Evolutionary conservation across 2,329 filamentous ascomycete genomes (phyloP), one percentile per base, ranked within the genome.

Genomic region (Whalleya microplaca): DNA sequence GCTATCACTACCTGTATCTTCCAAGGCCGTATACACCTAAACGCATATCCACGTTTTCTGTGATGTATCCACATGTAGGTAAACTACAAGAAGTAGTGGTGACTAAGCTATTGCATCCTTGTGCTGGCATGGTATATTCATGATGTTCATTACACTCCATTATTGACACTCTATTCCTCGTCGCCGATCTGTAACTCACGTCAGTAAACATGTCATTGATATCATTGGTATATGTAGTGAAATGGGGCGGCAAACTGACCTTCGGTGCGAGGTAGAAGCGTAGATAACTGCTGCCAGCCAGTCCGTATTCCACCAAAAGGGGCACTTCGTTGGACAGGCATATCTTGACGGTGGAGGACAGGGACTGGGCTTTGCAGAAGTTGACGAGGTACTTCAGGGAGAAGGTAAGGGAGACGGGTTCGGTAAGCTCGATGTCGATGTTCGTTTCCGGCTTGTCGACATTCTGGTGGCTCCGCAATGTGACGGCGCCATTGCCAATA

Each of bases 371-470:
- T 82, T 99, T 99, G 90, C 95, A 98, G 82, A 99, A 99, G 85
- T 98, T 98, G 83, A 96, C 91, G 2, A 99, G 88, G 80, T 99
- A 99, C 81, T 99, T 99, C 70, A 99, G 89, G 32, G 95, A 98
- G 81, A 99, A 99, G 48, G 94, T 98, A 62, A 99, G 85, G 37
- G 91, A 84, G 59, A 99, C 95, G 49, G 95, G 92, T 80, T 99
- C 96, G 41, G 86, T 89, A 60, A 99, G 86, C 72, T 92, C 87
- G 75, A 99, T 97, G 64, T 91, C 85, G 68, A 98, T 90, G 71
- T 93, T 91, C 72, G 89, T 81, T 9, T 90, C 85, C 46, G 91
- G 88, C 81, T 98, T 96, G 41, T 98, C 94, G 64, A 97, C 84
- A 72, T 92, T 91, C 71, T 85, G 90, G 80, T 95, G 90, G 75